phyloP scores from a whole-genome alignment of 352 stramenopile species.

The Halophytophthora batemanensis region DNA sequence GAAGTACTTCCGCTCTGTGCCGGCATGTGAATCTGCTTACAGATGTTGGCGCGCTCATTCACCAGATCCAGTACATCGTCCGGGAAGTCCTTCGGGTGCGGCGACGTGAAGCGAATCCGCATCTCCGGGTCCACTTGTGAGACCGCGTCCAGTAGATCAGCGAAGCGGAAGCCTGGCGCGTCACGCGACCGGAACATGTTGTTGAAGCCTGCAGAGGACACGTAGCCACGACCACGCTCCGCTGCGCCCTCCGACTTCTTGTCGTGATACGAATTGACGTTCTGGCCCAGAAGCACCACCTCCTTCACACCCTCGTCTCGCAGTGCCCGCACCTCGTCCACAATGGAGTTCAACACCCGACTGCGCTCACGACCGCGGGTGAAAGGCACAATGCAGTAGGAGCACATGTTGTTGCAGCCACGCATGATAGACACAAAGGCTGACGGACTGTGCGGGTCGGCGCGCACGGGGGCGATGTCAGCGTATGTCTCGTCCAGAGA shows the following conservation, averaged over 20 bases:
- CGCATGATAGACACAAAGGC: conserved; percentile 99
- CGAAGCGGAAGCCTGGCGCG: conserved; percentile 93
- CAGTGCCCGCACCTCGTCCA: conserved; percentile 92
- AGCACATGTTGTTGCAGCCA: conserved; percentile 99
- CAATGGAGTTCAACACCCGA: conserved; percentile 89
- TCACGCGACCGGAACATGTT: conserved; percentile 93
- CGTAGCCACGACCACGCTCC: conserved; percentile 71
- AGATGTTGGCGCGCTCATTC: conserved; percentile 94
- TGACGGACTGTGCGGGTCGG: conserved; percentile 76
- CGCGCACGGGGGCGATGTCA: conserved; percentile 94
- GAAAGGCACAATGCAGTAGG: conserved; percentile 99
- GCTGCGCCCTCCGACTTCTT: conserved; percentile 67
- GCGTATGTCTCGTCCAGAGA: conserved; percentile 98
- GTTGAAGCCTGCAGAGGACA: conserved; percentile 90
- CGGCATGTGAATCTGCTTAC: conserved; percentile 97
- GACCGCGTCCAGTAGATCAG: conserved; percentile 95
- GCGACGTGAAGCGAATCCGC: conserved; percentile 98
- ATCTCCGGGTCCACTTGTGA: conserved; percentile 93
- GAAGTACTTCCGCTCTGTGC: conserved; percentile 94
- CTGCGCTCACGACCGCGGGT: conserved; percentile 96
- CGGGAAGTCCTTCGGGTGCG: conserved; percentile 99
- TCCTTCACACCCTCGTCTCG: conserved; percentile 95
- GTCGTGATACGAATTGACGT: conserved; percentile 99
- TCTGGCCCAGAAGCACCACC: conserved; percentile 98
- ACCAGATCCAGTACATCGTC: conserved; percentile 90